Percentiles rank a stretch among this genome's conserved stretches.
phyloP scores from a whole-genome alignment of 2,329 filamentous ascomycete genomes.

The Colletotrichum sp. region DNA sequence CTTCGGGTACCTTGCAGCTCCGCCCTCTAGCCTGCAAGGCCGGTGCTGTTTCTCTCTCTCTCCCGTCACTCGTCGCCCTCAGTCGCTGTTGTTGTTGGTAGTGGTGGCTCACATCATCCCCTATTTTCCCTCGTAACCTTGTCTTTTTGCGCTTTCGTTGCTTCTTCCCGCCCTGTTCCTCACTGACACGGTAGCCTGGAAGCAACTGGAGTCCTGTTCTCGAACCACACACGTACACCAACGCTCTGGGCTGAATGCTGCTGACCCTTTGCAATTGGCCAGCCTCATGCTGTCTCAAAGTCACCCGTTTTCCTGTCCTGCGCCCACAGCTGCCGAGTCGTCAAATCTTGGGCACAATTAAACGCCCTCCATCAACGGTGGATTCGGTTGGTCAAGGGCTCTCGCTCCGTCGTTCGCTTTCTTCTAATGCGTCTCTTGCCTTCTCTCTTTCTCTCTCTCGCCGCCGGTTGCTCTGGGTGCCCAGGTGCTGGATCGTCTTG shows the following conservation, averaged over 20 bases:
- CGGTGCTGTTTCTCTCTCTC: neutral
- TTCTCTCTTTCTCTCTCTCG: neutral
- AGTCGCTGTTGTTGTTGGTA: neutral
- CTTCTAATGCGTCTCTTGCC: neutral
- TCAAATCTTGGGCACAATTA: neutral
- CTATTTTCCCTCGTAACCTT: neutral
- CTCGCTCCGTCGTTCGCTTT: neutral
- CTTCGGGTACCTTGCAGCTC: conserved; percentile 19
- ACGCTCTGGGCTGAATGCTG: neutral
- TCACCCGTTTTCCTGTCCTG: neutral
- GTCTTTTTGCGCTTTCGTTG: neutral
- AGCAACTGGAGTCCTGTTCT: neutral
- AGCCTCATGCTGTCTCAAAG: neutral
- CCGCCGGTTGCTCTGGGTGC: neutral
- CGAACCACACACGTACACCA: neutral
- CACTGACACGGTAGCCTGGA: neutral
- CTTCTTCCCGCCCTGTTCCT: neutral
- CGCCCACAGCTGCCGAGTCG: neutral
- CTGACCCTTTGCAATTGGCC: neutral
- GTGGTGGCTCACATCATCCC: neutral
- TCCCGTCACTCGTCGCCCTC: neutral
- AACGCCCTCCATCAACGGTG: conserved; percentile 1
- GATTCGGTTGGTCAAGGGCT: conserved; percentile 15
- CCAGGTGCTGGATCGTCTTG: conserved; percentile 1
- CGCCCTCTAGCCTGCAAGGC: neutral